Conservation (phyloP, 306 rosid genomes). For the Aeschynomene evenia region DNA sequence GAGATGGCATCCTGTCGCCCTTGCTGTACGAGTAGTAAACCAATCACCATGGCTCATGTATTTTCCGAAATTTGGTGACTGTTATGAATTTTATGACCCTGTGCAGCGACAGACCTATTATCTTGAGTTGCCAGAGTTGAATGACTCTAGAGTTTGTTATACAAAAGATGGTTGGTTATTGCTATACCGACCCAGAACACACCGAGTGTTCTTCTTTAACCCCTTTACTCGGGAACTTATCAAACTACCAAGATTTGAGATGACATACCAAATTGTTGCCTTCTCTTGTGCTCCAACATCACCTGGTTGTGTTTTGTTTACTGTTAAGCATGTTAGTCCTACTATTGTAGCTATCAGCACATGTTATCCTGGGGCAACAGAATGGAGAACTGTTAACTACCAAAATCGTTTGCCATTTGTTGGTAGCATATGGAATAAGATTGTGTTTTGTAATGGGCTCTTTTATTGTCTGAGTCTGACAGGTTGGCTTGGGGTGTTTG, state of each 20-base stretch:
- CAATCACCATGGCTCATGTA: conserved; percentile 81
- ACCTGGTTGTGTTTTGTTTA: conserved; percentile 63
- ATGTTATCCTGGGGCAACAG: conserved; percentile 69
- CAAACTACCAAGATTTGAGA: conserved; percentile 74
- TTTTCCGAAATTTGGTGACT: conserved; percentile 65
- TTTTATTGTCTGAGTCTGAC: conserved; percentile 85
- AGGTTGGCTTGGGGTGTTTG: conserved; percentile 85
- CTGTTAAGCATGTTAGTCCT: conserved; percentile 80
- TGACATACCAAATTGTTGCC: conserved; percentile 83
- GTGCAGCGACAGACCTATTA: conserved; percentile 55
- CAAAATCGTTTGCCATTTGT: conserved; percentile 90
- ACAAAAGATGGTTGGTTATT: conserved; percentile 86
- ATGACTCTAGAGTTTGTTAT: conserved; percentile 72
- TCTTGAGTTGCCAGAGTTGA: conserved; percentile 69
- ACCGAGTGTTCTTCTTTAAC: conserved; percentile 67
- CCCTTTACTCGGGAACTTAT: conserved; percentile 66
- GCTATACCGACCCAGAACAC: conserved; percentile 65
- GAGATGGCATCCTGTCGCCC: conserved; percentile 67
- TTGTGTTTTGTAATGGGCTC: conserved; percentile 73
- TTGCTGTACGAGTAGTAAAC: conserved; percentile 66
- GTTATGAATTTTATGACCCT: conserved; percentile 76
- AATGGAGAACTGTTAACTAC: conserved; percentile 72
- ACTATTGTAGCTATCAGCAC: conserved; percentile 78
- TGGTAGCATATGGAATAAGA: conserved; percentile 87
- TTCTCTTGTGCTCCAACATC: conserved; percentile 85